A percentile compares a stretch with the other conserved stretches of the same genome.
phyloP scores from a whole-genome alignment of 768 basidiomycete species.

The Tylopilus balloui region DNA sequence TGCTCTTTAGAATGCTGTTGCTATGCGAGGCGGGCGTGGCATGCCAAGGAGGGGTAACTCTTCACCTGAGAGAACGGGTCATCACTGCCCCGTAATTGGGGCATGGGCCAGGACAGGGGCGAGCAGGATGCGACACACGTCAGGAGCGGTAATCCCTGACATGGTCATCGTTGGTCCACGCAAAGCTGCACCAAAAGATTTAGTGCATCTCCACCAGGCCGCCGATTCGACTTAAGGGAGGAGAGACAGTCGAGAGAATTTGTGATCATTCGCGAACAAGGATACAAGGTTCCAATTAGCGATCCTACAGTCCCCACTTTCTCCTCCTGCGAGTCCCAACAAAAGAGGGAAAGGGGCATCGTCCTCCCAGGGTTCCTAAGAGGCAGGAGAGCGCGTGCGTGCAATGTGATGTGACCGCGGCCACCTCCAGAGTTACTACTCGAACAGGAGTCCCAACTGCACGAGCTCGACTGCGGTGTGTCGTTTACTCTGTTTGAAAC shows the following conservation, averaged over 20 bases:
- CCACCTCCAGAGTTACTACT: slow-evolving; percentile 13
- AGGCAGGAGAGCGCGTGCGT: slow-evolving; percentile 28
- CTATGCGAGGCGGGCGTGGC: no score
- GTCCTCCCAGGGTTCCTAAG: slow-evolving; percentile 21
- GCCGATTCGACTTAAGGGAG: neutral
- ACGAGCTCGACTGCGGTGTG: slow-evolving; percentile 27
- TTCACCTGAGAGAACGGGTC: no score
- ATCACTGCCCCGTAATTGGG: no score
- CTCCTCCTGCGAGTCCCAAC: slow-evolving; percentile 22
- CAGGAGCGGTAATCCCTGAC: no score
- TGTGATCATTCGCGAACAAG: slow-evolving; percentile 16
- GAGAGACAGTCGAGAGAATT: neutral
- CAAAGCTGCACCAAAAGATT: no score
- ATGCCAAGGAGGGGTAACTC: no score
- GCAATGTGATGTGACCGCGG: slow-evolving; percentile 18
- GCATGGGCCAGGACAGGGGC: no score
- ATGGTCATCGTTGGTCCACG: no score
- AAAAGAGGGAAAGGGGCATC: slow-evolving; percentile 17
- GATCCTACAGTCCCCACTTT: slow-evolving; percentile 22
- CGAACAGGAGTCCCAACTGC: slow-evolving; percentile 17
- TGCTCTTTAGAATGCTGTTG: no score
- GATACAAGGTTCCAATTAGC: slow-evolving; percentile 23
- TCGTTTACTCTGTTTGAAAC: slow-evolving; percentile 35
- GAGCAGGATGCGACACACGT: no score
- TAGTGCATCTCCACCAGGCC: no score